phyloP scores from a whole-genome alignment of 345 rosid species.

The Sonneratia caseolaris region DNA sequence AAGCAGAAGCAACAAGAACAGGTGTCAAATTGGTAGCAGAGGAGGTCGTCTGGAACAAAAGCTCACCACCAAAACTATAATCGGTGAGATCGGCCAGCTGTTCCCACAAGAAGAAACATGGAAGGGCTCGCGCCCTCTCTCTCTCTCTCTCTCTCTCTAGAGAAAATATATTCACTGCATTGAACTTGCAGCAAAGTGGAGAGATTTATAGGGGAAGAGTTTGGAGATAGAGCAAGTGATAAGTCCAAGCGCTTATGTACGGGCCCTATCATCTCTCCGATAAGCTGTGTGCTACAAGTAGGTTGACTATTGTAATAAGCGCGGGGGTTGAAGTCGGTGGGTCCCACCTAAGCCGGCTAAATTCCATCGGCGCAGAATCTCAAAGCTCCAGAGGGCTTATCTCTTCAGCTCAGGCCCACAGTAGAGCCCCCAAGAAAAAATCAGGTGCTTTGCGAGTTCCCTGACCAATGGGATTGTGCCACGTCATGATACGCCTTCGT shows the following conservation, averaged over 20 bases:
- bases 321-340: neutral
- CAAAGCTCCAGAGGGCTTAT: neutral
- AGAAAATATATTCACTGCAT: conserved; percentile 1
- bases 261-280: neutral
- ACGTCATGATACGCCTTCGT: neutral
- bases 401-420: neutral
- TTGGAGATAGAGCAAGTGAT: neutral
- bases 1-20: neutral
- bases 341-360: neutral
- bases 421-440: too few species aligned
- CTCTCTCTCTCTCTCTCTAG: conserved; percentile 3
- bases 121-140: too few species aligned
- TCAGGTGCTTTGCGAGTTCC: too few species aligned
- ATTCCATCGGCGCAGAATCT: conserved; percentile 5
- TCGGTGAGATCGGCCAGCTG: neutral
- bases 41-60: neutral
- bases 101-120: neutral
- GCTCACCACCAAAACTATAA: neutral
- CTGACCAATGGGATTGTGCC: neutral
- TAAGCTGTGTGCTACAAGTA: neutral
- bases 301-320: neutral
- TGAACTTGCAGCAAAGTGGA: conserved; percentile 1
- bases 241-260: neutral
- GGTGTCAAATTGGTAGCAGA: neutral
- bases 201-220: conserved; percentile 3